Evolutionary conservation across 176 grass and related monocot species (phyloP).

Genomic region (Poa annua): DNA sequence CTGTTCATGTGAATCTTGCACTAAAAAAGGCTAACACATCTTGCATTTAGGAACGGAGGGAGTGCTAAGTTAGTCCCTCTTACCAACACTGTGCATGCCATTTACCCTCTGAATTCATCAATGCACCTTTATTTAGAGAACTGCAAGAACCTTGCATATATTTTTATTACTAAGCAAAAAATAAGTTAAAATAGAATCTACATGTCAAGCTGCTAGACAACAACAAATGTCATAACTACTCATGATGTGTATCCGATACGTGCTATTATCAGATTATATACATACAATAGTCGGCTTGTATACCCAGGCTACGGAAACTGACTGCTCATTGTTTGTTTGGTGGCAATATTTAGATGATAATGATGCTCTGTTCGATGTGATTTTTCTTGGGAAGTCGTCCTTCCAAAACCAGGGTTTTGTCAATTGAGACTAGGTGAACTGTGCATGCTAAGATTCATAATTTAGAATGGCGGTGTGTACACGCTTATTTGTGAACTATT

Average conservation of each 20-base stretch:
- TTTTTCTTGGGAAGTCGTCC: not conserved
- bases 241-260: not conserved
- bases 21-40: no score
- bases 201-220: not conserved
- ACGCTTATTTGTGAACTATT: not conserved
- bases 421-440: not conserved
- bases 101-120: conserved; percentile 7
- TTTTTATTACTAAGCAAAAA: not conserved
- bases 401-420: not conserved
- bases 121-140: not conserved
- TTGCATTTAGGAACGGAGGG: no score
- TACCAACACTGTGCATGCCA: not conserved
- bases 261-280: not conserved
- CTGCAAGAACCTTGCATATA: not conserved
- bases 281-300: not conserved
- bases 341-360: not conserved
- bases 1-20: not conserved
- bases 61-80: not conserved
- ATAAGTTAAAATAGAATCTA: not conserved
- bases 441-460: not conserved
- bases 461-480: conserved; percentile 1
- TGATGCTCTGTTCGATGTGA: not conserved
- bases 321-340: not conserved
- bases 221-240: not conserved
- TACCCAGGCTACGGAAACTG: not conserved